Base-by-base conservation (phyloP, 2,329 filamentous ascomycete species). In the Aspergillus udagawae region DNA sequence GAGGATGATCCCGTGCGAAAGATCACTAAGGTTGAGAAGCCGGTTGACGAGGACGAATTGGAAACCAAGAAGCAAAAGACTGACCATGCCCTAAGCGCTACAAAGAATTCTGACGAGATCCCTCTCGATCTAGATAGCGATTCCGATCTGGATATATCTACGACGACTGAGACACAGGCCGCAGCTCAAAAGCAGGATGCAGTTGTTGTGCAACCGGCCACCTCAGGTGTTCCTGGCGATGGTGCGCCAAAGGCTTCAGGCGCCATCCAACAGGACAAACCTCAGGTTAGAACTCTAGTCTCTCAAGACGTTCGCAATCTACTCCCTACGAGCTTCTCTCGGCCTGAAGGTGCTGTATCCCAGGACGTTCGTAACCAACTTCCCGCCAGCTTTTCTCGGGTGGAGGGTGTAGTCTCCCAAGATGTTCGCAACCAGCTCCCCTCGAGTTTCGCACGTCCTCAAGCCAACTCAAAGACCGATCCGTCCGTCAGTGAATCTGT, bases 361-460 rank as follows among this genome's bases (percentile, higher is more conserved):
- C 81, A 88, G 25, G 83, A 86, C 49, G 68, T 95, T 29, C 85
- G 90, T 47, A 85, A 84, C 23, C 86, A 91, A 58, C 81, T 96
- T 1, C 92, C 91, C 1, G 87, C 87, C 25, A 88, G 89, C 1
- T 96, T 14, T 17, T 25, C 44, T 27, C 42, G 60, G 44, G 52
- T 25, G 9, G 53, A 35, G 53, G 65, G 60, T 12, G 68, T 61
- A 14, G 82, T 91, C 2, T 73, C 87, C 1, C 81, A 88, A 23
- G 83, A 86, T 49, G 68, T 95, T 32, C 85, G 90, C 49, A 85
- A 84, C 25, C 86, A 91, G 58, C 81, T 96, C 1, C 92, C 91
- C 2, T 87, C 87, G 25, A 88, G 89, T 1, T 96, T 96, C 70
- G 76, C 82, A 49, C 70, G 73, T 59, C 74, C 80, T 67, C 45